Evolutionary conservation across 352 stramenopile genomes (phyloP).

Genomic region (Halophytophthora polymorphica): DNA sequence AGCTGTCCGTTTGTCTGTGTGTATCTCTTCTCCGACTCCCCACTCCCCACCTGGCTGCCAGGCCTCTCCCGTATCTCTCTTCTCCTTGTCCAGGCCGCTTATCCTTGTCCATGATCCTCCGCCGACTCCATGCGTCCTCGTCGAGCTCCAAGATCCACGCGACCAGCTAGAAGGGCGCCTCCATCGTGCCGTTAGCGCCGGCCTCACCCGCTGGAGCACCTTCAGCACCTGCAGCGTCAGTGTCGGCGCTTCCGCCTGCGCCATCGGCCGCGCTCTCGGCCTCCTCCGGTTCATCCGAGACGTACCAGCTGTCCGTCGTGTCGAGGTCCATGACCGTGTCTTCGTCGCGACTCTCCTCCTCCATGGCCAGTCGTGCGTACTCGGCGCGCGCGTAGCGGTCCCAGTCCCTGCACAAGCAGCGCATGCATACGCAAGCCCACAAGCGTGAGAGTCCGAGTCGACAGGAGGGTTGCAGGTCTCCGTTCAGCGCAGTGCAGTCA

Average conservation of each 20-base stretch:
- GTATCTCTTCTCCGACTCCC: too few species aligned
- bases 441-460: too few species aligned
- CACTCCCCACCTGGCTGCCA: too few species aligned
- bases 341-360: slow-evolving; percentile 93
- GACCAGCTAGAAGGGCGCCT: slow-evolving; percentile 64
- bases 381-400: slow-evolving; percentile 96
- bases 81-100: too few species aligned
- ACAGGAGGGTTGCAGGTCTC: slow-evolving; percentile 10
- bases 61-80: too few species aligned
- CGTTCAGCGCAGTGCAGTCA: not conserved
- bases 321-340: slow-evolving; percentile 88
- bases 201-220: slow-evolving; percentile 11
- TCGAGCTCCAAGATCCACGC: too few species aligned
- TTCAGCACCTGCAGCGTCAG: slow-evolving; percentile 7
- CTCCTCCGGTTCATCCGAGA: slow-evolving; percentile 76
- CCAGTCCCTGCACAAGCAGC: slow-evolving; percentile 88
- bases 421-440: too few species aligned
- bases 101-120: too few species aligned
- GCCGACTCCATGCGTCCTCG: too few species aligned
- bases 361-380: slow-evolving; percentile 96
- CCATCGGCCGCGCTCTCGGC: too few species aligned
- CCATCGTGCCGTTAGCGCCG: slow-evolving; percentile 51
- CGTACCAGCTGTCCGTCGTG: slow-evolving; percentile 88
- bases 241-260: too few species aligned
- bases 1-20: too few species aligned